Conservation (phyloP, 2,329 filamentous ascomycete genomes). For the Tricladium varicosporioides region DNA sequence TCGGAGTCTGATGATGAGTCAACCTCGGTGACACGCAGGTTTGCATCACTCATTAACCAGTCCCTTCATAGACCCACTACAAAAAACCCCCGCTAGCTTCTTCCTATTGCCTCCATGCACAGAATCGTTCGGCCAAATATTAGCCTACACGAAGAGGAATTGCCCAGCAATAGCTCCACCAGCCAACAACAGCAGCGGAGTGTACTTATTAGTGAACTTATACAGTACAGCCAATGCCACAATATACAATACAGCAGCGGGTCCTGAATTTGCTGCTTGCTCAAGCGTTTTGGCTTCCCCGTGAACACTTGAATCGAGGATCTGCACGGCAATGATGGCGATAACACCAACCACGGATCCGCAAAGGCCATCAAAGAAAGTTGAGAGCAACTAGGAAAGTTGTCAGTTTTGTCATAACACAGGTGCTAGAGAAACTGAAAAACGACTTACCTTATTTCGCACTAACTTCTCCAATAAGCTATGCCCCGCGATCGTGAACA, state of each 20-base stretch:
- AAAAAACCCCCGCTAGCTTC: too few relatives aligned
- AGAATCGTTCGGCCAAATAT: too few relatives aligned
- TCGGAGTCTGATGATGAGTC: too few relatives aligned
- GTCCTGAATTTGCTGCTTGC: neutral
- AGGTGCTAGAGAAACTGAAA: neutral
- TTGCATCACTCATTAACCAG: too few relatives aligned
- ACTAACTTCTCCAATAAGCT: conserved; percentile 34
- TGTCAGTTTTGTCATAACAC: neutral
- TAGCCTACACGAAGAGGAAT: conserved; percentile 7
- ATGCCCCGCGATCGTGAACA: conserved; percentile 36
- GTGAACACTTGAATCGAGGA: conserved; percentile 32
- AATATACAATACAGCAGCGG: conserved; percentile 7
- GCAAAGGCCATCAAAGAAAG: conserved; percentile 36
- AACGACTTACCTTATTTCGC: conserved; percentile 32
- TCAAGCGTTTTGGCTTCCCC: conserved; percentile 10
- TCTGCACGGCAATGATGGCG: conserved; percentile 32
- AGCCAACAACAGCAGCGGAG: conserved; percentile 6
- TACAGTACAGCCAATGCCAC: conserved; percentile 6
- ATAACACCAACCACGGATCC: conserved; percentile 35
- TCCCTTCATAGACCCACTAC: too few relatives aligned
- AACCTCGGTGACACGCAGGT: too few relatives aligned
- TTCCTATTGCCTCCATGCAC: too few relatives aligned
- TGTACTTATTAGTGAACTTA: conserved; percentile 10
- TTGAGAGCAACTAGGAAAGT: conserved; percentile 30
- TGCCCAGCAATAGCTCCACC: conserved; percentile 7